Conservation (phyloP, 2,329 filamentous ascomycete genomes). For the Rasamsonia emersonii region DNA sequence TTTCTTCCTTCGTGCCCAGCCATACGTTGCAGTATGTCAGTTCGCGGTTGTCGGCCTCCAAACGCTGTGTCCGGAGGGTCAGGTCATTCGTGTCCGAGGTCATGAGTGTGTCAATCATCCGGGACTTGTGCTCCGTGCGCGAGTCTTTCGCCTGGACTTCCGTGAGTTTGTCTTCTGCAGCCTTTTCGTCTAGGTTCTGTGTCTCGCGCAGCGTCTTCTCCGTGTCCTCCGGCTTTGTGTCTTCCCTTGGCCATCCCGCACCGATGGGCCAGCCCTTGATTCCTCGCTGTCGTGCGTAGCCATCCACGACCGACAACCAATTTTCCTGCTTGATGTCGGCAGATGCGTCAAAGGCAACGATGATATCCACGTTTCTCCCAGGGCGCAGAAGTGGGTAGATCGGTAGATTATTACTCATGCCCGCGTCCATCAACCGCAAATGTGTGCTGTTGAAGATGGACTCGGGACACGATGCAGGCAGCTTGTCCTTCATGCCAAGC, state of each 20-base stretch:
- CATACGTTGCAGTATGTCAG: conserved; percentile 90
- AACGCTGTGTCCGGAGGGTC: too few species aligned
- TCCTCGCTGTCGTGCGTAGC: conserved; percentile 80
- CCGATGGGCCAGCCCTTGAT: conserved; percentile 93
- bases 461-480: conserved; percentile 69
- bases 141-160: conserved; percentile 43
- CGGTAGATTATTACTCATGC: conserved; percentile 96
- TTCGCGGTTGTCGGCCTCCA: too few species aligned
- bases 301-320: conserved; percentile 87
- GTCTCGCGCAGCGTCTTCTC: conserved; percentile 60
- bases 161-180: conserved; percentile 56
- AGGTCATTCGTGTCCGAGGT: conserved; percentile 31
- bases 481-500: conserved; percentile 65
- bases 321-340: conserved; percentile 91
- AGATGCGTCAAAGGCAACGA: conserved; percentile 89
- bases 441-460: conserved; percentile 64
- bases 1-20: conserved; percentile 78
- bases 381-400: conserved; percentile 89
- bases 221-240: conserved; percentile 51
- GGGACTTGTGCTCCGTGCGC: conserved; percentile 9
- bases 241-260: conserved; percentile 75
- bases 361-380: conserved; percentile 77
- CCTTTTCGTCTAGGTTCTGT: conserved; percentile 50
- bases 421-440: conserved; percentile 86
- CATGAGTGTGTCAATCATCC: conserved; percentile 9